A percentile compares a stretch with the other conserved stretches of the same genome.
These are phyloP conservation scores for Sporothrix variecibatus DNA, from an alignment of 2,329 filamentous ascomycete species.

Conservation along the genomic window DNA sequence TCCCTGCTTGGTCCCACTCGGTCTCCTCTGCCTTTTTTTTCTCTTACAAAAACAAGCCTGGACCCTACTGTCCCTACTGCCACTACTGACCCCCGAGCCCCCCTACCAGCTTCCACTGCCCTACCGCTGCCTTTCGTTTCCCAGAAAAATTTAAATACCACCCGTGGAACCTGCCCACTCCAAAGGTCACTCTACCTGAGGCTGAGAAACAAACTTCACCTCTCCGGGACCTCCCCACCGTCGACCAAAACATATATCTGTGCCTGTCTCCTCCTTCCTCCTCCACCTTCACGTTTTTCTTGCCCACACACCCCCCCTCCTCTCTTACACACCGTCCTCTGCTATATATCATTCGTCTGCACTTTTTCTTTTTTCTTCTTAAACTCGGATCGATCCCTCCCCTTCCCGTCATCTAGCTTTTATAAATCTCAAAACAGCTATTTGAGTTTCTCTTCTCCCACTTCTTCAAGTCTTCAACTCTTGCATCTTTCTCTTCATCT, in stretches of 20 bases:
- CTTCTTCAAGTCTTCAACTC: background rate
- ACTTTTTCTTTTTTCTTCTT: slow-evolving; percentile 2
- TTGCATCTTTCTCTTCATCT: background rate
- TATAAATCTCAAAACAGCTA: slow-evolving; percentile 13
- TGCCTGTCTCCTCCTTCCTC: slow-evolving; percentile 1
- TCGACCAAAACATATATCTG: slow-evolving; percentile 28
- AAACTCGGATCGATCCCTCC: slow-evolving; percentile 10
- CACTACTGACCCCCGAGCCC: background rate
- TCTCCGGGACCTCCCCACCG: slow-evolving; percentile 16
- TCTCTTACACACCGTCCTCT: slow-evolving; percentile 11
- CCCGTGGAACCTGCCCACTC: slow-evolving; percentile 21
- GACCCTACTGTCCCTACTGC: background rate
- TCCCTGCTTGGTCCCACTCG: slow-evolving; percentile 5
- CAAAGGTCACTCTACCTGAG: slow-evolving; percentile 24
- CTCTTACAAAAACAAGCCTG: slow-evolving; percentile 19
- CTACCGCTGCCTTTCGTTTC: slow-evolving; percentile 20
- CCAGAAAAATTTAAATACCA: slow-evolving; percentile 26
- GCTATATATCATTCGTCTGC: background rate
- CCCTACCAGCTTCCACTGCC: slow-evolving; percentile 17
- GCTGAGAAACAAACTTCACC: slow-evolving; percentile 28
- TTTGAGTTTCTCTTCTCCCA: slow-evolving; percentile 9
- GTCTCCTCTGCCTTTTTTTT: background rate
- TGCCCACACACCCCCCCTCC: slow-evolving; percentile 4
- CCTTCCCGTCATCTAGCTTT: background rate
- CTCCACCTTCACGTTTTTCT: background rate